Conservation (phyloP, 1,139 yeast genomes). For the Pneumocystis sp. region DNA sequence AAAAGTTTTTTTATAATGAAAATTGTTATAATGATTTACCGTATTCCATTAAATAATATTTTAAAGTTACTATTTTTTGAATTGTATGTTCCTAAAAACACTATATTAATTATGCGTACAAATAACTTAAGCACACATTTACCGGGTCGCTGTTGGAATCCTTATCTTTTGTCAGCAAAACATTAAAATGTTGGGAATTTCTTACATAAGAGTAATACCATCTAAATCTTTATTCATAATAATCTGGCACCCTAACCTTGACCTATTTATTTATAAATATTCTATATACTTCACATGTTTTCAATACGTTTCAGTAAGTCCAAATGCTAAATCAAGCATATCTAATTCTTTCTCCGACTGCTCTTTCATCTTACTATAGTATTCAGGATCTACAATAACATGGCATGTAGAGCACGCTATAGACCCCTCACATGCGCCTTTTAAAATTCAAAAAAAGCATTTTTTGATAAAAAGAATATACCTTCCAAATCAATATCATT, state of each 20-base stretch:
- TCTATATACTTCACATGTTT: constrained; percentile 25
- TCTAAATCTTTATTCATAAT: constrained; percentile 78
- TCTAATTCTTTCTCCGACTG: constrained; percentile 97
- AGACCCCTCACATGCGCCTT: constrained; percentile 95
- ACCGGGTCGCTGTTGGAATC: neutral
- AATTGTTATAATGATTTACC: neutral
- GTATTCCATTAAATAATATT: neutral
- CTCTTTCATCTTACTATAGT: constrained; percentile 77
- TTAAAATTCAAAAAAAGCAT: neutral
- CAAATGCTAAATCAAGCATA: constrained; percentile 95
- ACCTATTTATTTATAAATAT: constrained; percentile 28
- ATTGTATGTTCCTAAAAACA: neutral
- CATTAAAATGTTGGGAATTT: neutral
- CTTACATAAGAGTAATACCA: constrained; percentile 55
- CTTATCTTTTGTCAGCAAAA: neutral
- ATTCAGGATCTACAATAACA: constrained; percentile 88
- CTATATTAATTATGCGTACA: neutral
- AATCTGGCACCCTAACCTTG: constrained; percentile 82
- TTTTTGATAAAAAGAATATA: neutral
- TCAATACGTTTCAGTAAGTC: constrained; percentile 50
- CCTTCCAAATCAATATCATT: constrained; percentile 85
- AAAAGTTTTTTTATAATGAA: neutral
- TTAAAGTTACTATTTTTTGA: neutral
- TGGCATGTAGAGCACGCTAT: constrained; percentile 98
- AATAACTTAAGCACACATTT: neutral